Conservation (phyloP, 257 asterid genomes). For the Solanum dulcamara region DNA sequence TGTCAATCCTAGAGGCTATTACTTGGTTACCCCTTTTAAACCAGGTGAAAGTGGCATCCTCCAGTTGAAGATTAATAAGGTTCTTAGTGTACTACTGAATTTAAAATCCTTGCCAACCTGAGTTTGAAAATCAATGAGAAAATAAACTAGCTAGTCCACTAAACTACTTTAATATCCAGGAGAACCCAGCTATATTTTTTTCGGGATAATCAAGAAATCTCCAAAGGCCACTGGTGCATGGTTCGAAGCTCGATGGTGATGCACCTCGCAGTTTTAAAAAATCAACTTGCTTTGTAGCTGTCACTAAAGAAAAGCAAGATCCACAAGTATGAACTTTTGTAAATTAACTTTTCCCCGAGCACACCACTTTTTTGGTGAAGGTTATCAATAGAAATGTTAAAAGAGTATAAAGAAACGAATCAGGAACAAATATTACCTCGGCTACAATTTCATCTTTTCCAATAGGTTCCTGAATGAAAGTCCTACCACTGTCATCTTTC, state of each 20-base stretch:
- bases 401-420: not conserved
- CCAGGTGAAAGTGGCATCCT: not conserved
- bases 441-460: constrained; percentile 71
- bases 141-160: not conserved
- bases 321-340: not conserved
- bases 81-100: not conserved
- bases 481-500: constrained; percentile 38
- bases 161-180: not conserved
- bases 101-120: not conserved
- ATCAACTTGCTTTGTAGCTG: not conserved
- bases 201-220: not conserved
- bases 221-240: not conserved
- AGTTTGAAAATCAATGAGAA: not conserved
- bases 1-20: not conserved
- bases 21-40: not conserved
- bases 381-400: not conserved
- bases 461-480: constrained; percentile 51
- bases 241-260: not conserved
- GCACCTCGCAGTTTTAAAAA: not conserved
- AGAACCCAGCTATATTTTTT: not conserved
- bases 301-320: not conserved
- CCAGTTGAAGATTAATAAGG: not conserved
- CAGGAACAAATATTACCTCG: constrained; percentile 38
- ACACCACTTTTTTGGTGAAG: not conserved
- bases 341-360: not conserved